These are phyloP conservation scores for Verticillium klebahnii DNA, from an alignment of 2,329 filamentous ascomycete species.

Conservation along the genomic window DNA sequence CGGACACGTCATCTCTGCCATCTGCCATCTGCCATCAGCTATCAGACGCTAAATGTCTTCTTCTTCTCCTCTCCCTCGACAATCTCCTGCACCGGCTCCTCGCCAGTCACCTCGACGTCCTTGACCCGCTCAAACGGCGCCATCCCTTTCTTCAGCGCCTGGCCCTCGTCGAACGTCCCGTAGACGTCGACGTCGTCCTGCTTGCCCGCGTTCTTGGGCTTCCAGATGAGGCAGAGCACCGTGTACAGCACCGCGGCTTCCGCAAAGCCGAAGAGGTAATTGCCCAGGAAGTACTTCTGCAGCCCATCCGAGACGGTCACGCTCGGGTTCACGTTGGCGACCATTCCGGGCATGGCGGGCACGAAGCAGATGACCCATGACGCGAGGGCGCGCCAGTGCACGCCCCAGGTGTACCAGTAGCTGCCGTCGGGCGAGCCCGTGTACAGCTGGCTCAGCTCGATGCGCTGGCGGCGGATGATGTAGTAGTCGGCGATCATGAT, in stretches of 20 bases:
- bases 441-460: slow-evolving; percentile 33
- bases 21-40: too few species aligned
- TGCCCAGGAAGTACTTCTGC: slow-evolving; percentile 17
- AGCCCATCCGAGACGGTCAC: slow-evolving; percentile 10
- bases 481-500: slow-evolving; percentile 25
- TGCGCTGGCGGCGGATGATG: slow-evolving; percentile 24
- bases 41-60: neutral
- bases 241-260: slow-evolving; percentile 10
- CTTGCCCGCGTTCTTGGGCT: slow-evolving; percentile 5
- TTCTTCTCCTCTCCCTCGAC: neutral
- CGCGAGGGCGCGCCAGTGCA: slow-evolving; percentile 6
- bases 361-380: slow-evolving; percentile 24
- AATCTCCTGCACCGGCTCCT: neutral
- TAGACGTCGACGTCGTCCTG: slow-evolving; percentile 12
- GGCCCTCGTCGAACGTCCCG: slow-evolving; percentile 10
- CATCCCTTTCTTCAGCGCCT: slow-evolving; percentile 10
- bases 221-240: slow-evolving; percentile 7
- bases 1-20: neutral
- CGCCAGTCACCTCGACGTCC: neutral
- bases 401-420: slow-evolving; percentile 30
- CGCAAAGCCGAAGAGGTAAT: slow-evolving; percentile 13
- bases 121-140: slow-evolving; percentile 8
- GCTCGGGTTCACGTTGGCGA: slow-evolving; percentile 14
- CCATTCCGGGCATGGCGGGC: slow-evolving; percentile 20
- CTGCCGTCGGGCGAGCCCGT: slow-evolving; percentile 23